Conservation (phyloP, 768 basidiomycete genomes). For the Albatrellus ellisii region DNA sequence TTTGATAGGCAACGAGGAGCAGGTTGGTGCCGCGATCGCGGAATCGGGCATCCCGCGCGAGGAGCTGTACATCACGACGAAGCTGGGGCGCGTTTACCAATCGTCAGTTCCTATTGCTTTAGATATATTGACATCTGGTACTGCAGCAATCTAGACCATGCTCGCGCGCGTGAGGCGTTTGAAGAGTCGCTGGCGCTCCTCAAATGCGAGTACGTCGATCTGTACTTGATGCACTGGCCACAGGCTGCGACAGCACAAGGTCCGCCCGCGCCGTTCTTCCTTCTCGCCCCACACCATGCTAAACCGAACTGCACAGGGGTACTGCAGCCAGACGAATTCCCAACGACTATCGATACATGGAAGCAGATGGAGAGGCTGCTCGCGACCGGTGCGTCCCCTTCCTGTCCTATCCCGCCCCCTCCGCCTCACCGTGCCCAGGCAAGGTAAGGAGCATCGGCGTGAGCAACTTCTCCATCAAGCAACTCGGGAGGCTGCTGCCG, state of each 20-base stretch:
- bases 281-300: not conserved
- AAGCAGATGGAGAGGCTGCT: conserved; percentile 23
- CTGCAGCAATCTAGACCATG: conserved; percentile 13
- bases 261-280: not conserved
- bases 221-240: conserved; percentile 28
- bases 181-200: conserved; percentile 19
- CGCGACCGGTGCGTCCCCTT: conserved; percentile 14
- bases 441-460: conserved; percentile 26
- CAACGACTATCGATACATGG: conserved; percentile 25
- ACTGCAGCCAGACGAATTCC: conserved; percentile 37
- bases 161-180: conserved; percentile 19
- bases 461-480: conserved; percentile 28
- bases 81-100: conserved; percentile 23
- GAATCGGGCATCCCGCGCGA: conserved; percentile 31
- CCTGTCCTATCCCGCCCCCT: not conserved
- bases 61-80: conserved; percentile 38
- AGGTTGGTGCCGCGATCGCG: conserved; percentile 32
- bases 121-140: not conserved
- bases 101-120: not conserved
- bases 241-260: conserved; percentile 11
- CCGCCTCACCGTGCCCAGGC: conserved; percentile 12
- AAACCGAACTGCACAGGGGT: conserved; percentile 1
- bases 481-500: conserved; percentile 25
- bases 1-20: conserved; percentile 27
- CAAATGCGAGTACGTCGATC: conserved; percentile 24